Base-by-base conservation (phyloP, 2,329 filamentous ascomycete species). In the Alternaria panax region DNA sequence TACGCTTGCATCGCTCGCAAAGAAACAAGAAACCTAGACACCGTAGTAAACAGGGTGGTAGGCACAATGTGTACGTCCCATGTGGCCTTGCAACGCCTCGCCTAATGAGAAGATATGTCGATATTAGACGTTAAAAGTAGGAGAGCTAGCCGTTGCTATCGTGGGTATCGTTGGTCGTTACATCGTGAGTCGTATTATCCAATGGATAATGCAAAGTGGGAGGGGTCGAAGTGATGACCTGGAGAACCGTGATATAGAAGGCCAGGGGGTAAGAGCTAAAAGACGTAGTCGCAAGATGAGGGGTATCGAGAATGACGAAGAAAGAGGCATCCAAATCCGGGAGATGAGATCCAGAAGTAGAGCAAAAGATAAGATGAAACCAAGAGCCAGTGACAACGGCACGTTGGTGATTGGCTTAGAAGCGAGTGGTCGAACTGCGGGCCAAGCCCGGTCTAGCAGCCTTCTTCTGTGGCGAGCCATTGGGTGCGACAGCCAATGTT, bases 81-180 rank as follows among this genome's bases (percentile, higher is more conserved):
- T 45, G 45, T 54, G 58, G 55, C 51, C 59, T 27, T 62, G 54
- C 56, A 65, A 67, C 62, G 61, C 67, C 63, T 48, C 59, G 57
- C 58, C 64, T 52, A 52, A 62, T 57, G 58, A 65, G 57, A 64
- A 64, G 38, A 41, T 61, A 57, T 66, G 64, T 65, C 54, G 54
- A 63, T n/a, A 69, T 68, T 65, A 71, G 60, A 66, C 62, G 63
- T 63, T 69, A 66, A 61, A 47, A 56, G 62, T 66, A 66, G 56
- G 51, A 66, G 62, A 62, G 60, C 60, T 65, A 68, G 68, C 71
- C 66, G 62, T 72, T 65, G 64, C 58, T 70, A 61, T 72, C 70
- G 67, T 75, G 74, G 74, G 74, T 76, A 75, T 76, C 74, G 66
- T 76, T 74, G 61, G 65, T 76, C 74, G 71, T 76, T 66, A 74